Percentiles rank a stretch among this genome's conserved stretches.
These are phyloP conservation scores for Diaporthe ampelina DNA, from an alignment of 2,329 filamentous ascomycete species.

Conservation along the genomic window DNA sequence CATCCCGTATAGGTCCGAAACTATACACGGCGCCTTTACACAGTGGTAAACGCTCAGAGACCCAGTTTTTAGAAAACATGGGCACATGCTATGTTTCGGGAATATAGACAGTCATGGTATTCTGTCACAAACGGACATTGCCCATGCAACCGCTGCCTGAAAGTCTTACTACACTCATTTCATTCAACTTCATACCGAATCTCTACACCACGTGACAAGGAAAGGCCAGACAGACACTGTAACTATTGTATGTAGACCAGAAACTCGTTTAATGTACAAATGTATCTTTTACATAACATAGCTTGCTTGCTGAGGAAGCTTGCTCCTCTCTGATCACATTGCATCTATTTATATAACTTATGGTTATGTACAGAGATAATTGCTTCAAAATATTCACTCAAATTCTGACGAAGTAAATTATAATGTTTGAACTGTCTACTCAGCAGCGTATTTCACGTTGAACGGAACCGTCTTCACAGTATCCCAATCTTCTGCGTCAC, in stretches of 20 bases:
- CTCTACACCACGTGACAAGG: background rate
- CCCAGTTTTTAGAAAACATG: too few species aligned
- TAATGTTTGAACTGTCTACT: background rate
- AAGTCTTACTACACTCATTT: background rate
- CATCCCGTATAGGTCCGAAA: too few species aligned
- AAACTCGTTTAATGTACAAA: background rate
- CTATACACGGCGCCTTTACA: too few species aligned
- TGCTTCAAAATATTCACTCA: background rate
- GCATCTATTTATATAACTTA: too few species aligned
- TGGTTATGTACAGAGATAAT: accelerated
- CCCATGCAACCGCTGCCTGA: too few species aligned
- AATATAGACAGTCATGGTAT: too few species aligned
- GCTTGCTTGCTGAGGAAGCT: background rate
- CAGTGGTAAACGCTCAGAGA: too few species aligned
- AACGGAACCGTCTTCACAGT: slow-evolving; percentile 28
- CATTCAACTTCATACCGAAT: background rate
- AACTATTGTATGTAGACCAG: too few species aligned
- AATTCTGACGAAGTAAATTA: too few species aligned
- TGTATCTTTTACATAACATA: background rate
- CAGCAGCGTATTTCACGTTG: slow-evolving; percentile 11
- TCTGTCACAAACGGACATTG: too few species aligned
- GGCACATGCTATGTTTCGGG: too few species aligned
- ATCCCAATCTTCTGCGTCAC: slow-evolving; percentile 46
- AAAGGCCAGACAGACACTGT: background rate
- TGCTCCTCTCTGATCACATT: background rate